A percentile compares a stretch with the other conserved stretches of the same genome.
These are phyloP conservation scores for Penicillium vulpinum DNA, from an alignment of 2,329 filamentous ascomycete genomes.

Conservation along the genomic window DNA sequence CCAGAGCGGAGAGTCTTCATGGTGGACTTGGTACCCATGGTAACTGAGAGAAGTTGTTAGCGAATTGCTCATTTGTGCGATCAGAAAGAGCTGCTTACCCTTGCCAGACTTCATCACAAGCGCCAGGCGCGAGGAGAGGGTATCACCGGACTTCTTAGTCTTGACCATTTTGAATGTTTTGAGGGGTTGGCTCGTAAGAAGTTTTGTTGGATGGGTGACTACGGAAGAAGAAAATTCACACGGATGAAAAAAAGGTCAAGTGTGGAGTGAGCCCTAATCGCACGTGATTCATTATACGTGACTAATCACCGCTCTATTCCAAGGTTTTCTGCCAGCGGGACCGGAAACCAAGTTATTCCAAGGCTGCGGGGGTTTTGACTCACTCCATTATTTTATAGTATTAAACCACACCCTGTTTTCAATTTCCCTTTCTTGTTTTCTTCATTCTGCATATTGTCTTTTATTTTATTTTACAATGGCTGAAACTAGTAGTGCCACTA, in stretches of 20 bases:
- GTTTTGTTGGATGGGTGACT: constrained; percentile 14
- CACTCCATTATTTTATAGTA: constrained; percentile 1
- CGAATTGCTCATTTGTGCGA: neutral
- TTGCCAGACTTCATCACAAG: constrained; percentile 65
- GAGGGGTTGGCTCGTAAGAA: constrained; percentile 25
- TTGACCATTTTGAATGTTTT: constrained; percentile 60
- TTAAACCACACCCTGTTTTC: neutral
- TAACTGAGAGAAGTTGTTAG: constrained; percentile 54
- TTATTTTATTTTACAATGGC: constrained; percentile 31
- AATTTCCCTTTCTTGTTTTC: neutral
- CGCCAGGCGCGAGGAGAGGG: constrained; percentile 70
- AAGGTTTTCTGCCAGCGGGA: constrained; percentile 10
- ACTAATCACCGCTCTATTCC: neutral
- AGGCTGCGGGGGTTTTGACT: constrained; percentile 10
- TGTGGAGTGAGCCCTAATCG: constrained; percentile 6
- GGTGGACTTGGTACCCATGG: constrained; percentile 84
- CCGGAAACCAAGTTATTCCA: neutral
- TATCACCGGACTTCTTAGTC: constrained; percentile 78
- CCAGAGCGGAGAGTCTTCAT: constrained; percentile 89
- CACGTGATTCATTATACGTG: neutral
- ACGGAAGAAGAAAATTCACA: constrained; percentile 4
- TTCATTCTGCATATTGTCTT: constrained; percentile 5
- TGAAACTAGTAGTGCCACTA: constrained; percentile 19
- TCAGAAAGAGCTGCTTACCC: constrained; percentile 18
- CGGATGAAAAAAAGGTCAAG: neutral